Percentiles rank a stretch among this genome's conserved stretches.
phyloP scores from a whole-genome alignment of 2,329 filamentous ascomycete genomes.

The Aotearoamyces nothofagi region DNA sequence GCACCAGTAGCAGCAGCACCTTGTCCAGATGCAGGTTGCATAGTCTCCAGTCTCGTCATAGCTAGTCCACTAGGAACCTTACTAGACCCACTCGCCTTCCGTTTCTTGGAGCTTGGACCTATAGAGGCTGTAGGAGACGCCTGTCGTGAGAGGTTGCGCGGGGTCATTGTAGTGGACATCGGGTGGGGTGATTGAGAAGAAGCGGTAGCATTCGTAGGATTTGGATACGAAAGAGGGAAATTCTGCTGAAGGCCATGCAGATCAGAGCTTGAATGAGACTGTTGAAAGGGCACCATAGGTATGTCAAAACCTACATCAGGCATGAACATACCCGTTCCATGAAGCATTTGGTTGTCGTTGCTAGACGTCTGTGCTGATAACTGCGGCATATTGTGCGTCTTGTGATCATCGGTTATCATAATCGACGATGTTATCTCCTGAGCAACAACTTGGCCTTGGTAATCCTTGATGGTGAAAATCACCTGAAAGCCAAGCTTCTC shows the following conservation, averaged over 20 bases:
- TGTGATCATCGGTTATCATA: constrained; percentile 97
- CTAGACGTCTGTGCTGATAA: constrained; percentile 16
- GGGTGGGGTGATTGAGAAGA: constrained; percentile 10
- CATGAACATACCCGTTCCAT: constrained; percentile 26
- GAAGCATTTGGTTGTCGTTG: constrained; percentile 20
- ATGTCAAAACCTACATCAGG: constrained; percentile 14
- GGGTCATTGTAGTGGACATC: constrained; percentile 35
- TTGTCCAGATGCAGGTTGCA: constrained; percentile 21
- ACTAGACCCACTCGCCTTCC: constrained; percentile 56
- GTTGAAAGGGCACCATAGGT: constrained; percentile 30
- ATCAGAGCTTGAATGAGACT: constrained; percentile 48
- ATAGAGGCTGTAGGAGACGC: constrained; percentile 51
- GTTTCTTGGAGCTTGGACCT: constrained; percentile 61
- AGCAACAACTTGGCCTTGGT: constrained; percentile 58
- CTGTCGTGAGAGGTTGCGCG: constrained; percentile 55
- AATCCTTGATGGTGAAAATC: constrained; percentile 88
- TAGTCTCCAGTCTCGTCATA: constrained; percentile 69
- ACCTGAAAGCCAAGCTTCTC: constrained; percentile 88
- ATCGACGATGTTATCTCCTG: constrained; percentile 80
- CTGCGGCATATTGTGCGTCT: constrained; percentile 48
- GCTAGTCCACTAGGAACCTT: constrained; percentile 60
- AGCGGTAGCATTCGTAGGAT: constrained; percentile 19
- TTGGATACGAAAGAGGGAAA: constrained; percentile 19
- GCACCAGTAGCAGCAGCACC: constrained; percentile 21
- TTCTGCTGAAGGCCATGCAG: constrained; percentile 41